Evolutionary conservation across 345 rosid genomes (phyloP).

Genomic region (Eucalyptus cloeziana): DNA sequence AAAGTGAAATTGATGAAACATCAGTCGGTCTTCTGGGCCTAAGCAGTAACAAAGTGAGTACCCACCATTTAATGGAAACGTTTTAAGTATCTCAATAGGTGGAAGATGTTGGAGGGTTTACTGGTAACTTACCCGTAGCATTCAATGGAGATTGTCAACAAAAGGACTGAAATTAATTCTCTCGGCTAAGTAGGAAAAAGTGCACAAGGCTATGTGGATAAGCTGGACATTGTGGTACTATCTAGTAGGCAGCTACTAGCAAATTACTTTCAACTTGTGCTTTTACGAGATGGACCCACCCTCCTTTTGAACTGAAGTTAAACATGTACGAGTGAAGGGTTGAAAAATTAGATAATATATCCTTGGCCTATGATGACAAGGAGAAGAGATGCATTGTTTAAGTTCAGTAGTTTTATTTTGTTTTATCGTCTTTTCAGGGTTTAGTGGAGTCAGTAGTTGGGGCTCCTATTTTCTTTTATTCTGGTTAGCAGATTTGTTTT

Average conservation of each 20-base stretch:
- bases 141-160: no score
- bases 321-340: accelerated
- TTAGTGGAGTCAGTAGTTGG: neutral
- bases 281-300: neutral
- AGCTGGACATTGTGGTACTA: neutral
- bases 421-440: neutral
- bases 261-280: neutral
- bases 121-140: no score
- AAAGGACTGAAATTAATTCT: neutral
- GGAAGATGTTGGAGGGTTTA: neutral
- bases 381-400: neutral
- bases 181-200: neutral
- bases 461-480: neutral
- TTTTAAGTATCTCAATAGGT: neutral
- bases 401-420: no score
- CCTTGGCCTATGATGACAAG: no score
- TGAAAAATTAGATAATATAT: no score
- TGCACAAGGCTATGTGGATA: neutral
- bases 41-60: neutral
- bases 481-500: neutral
- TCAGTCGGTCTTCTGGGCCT: neutral
- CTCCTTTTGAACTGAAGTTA: neutral
- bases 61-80: neutral
- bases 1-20: neutral
- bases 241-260: neutral